Conservation (phyloP, 768 basidiomycete genomes). For the Hericium rajendrae region DNA sequence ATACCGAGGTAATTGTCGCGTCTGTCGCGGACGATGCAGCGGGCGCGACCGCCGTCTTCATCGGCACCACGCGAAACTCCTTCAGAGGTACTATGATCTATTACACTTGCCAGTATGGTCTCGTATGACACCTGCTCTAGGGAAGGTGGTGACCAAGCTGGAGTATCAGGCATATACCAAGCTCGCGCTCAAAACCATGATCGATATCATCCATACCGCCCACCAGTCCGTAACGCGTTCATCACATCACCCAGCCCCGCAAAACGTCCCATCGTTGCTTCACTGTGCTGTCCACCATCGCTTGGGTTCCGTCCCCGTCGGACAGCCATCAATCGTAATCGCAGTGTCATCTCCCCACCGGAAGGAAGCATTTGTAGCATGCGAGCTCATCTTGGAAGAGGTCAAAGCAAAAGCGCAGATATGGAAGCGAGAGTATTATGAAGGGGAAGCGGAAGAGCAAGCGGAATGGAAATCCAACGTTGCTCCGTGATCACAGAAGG, state of each 20-base stretch:
- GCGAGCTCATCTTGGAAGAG: constrained; percentile 77
- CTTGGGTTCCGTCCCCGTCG: constrained; percentile 67
- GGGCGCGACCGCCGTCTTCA: constrained; percentile 68
- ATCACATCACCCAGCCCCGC: constrained; percentile 17
- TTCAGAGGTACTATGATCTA: constrained; percentile 52
- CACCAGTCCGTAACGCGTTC: constrained; percentile 33
- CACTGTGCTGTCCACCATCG: constrained; percentile 66
- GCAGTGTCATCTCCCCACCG: constrained; percentile 80
- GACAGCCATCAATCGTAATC: constrained; percentile 76
- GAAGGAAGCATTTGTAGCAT: constrained; percentile 69
- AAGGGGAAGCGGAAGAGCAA: constrained; percentile 48
- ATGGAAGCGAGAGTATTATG: constrained; percentile 89
- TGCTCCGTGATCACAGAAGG: not conserved
- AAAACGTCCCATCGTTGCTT: constrained; percentile 26
- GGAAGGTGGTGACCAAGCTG: constrained; percentile 58
- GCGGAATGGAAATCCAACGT: constrained; percentile 66
- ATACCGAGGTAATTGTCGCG: constrained; percentile 45
- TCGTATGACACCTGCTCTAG: constrained; percentile 25
- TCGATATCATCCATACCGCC: constrained; percentile 42
- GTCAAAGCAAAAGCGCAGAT: constrained; percentile 79
- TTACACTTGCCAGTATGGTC: not conserved
- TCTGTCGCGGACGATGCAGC: constrained; percentile 55
- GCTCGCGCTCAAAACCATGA: constrained; percentile 71
- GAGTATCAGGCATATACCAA: constrained; percentile 82
- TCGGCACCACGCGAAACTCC: constrained; percentile 80